phyloP scores from a whole-genome alignment of 164 flowering plant genomes.

The Berberis thunbergii region DNA sequence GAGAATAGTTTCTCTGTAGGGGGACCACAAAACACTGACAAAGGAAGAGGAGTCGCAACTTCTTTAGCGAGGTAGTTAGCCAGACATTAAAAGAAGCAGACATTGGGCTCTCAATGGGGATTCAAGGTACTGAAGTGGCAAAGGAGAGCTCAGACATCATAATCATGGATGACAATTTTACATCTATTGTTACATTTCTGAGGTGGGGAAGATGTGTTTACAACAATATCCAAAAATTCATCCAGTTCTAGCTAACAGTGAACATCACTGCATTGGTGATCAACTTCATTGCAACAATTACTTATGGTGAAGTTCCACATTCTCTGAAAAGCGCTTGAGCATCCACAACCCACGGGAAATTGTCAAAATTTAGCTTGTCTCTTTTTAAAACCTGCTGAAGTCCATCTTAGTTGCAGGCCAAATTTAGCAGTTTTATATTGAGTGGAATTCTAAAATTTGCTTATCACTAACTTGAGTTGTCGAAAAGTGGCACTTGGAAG shows the following conservation, averaged over 20 bases:
- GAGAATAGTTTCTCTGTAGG: too few species aligned
- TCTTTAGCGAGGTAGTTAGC: too few species aligned
- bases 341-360: too few species aligned
- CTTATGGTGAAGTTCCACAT: slow-evolving; percentile 72
- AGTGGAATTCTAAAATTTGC: too few species aligned
- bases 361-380: too few species aligned
- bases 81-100: slow-evolving; percentile 2
- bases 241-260: slow-evolving; percentile 90
- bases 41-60: too few species aligned
- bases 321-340: slow-evolving; percentile 31
- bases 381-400: too few species aligned
- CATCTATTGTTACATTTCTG: background rate
- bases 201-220: slow-evolving; percentile 29
- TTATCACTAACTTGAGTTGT: too few species aligned
- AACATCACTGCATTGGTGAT: slow-evolving; percentile 80
- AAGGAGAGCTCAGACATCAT: background rate
- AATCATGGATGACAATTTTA: background rate
- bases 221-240: slow-evolving; percentile 88
- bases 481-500: too few species aligned
- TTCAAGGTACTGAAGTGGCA: slow-evolving; percentile 5
- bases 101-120: slow-evolving; percentile 6
- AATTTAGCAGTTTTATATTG: too few species aligned
- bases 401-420: too few species aligned
- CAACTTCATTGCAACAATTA: slow-evolving; percentile 32
- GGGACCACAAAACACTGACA: too few species aligned